phyloP scores from a whole-genome alignment of 345 rosid genomes.

The Dimocarpus longan region DNA sequence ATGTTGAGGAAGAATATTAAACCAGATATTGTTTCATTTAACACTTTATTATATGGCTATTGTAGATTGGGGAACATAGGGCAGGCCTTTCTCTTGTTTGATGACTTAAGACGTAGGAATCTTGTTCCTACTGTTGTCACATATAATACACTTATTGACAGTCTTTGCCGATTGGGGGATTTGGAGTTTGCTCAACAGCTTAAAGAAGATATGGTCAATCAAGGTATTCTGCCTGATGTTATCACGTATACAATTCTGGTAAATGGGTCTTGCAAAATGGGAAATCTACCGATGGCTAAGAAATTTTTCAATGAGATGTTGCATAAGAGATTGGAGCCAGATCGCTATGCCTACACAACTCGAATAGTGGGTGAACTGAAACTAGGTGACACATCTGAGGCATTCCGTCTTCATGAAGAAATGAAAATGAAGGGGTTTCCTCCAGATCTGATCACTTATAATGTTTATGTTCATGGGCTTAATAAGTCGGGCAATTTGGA shows the following conservation, averaged over 20 bases:
- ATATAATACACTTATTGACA: conserved; percentile 66
- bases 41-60: conserved; percentile 63
- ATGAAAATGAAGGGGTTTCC: conserved; percentile 51
- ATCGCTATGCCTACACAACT: conserved; percentile 53
- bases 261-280: conserved; percentile 55
- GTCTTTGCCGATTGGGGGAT: conserved; percentile 64
- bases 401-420: conserved; percentile 60
- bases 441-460: conserved; percentile 58
- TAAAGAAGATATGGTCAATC: conserved; percentile 60
- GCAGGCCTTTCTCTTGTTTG: conserved; percentile 67
- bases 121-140: conserved; percentile 54
- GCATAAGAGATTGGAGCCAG: conserved; percentile 55
- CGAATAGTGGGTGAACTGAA: conserved; percentile 53
- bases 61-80: conserved; percentile 51
- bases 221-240: conserved; percentile 58
- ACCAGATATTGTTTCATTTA: conserved; percentile 71
- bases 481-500: conserved; percentile 48
- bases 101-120: conserved; percentile 45
- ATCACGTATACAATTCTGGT: conserved; percentile 66
- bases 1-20: conserved; percentile 45
- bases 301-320: conserved; percentile 61
- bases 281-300: conserved; percentile 49
- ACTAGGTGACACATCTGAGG: conserved; percentile 51
- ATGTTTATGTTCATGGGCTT: conserved; percentile 56
- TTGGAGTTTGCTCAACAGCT: conserved; percentile 54